Evolutionary conservation across 345 rosid species (phyloP), one percentile per base, ranked within the genome.

Genomic region (Camelina sativa): DNA sequence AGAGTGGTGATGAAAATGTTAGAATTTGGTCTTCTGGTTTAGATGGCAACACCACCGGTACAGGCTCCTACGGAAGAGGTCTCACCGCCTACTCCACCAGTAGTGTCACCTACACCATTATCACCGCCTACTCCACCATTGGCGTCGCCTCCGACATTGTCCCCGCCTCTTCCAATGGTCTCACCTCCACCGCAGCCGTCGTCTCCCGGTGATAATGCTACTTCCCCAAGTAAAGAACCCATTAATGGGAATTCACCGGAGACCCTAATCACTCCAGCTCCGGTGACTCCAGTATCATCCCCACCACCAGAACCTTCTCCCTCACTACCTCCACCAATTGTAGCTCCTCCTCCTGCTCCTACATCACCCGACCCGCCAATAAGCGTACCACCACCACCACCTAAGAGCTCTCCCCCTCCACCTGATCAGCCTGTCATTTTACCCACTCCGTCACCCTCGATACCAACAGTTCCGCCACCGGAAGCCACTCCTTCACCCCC

Each of bases 21-120:
- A 22, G 48, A 35, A 41, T 56, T 37, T 56, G 47, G 28, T 64
- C 10, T 72, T 38, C 20, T 19, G 77, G 44, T 61, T 71, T 50
- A 71, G 81, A 93, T 93, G 98, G 84, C 97, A 41, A 67, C 89
- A 53, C 65, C 83, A 53, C 65, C 83, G 5, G 75, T 82, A 23
- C 90, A 88, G 63, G 19, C 92, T 34, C 86, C 91, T 55, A n/a
- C 81, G 52, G 81, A 79, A 48, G 82, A 69, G 81, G 79, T 79
- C 69, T 73, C 91, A 43, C 88, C 88, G 19, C 23, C 38, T 35
- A 35, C 82, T 65, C 62, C 81, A 16, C 56, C 22, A 22, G n/a
- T 76, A 5, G 5, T 4, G 30, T 28, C 30, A 4, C 30, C 30
- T 28, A 4, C 30, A 4, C 5, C 30, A 28, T 28, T 28, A 15